Conservation (phyloP, 1,284 basidiomycete species). For the Puccinia polysora region DNA sequence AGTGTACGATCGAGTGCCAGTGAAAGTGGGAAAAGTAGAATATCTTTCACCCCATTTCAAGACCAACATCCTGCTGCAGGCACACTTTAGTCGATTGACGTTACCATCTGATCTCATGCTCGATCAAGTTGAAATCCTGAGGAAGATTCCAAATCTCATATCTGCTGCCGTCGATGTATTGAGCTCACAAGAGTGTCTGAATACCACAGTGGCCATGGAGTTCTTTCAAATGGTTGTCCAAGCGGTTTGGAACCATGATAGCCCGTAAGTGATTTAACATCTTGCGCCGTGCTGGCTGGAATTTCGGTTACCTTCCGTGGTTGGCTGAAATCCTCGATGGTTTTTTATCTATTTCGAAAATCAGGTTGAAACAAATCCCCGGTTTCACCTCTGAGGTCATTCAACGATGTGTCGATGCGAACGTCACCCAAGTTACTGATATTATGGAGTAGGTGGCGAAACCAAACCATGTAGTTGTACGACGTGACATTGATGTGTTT, state of each 20-base stretch:
- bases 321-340: slow-evolving; percentile 68
- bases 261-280: slow-evolving; percentile 54
- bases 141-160: slow-evolving; percentile 72
- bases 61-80: slow-evolving; percentile 91
- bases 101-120: slow-evolving; percentile 87
- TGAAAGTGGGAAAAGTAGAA: slow-evolving; percentile 69
- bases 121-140: slow-evolving; percentile 79
- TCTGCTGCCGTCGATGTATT: slow-evolving; percentile 91
- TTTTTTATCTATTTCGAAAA: slow-evolving; percentile 4
- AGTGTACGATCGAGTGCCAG: slow-evolving; percentile 94
- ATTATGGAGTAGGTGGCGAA: slow-evolving; percentile 67
- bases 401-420: slow-evolving; percentile 74
- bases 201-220: slow-evolving; percentile 95
- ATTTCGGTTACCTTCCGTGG: slow-evolving; percentile 96
- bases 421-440: slow-evolving; percentile 82
- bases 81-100: slow-evolving; percentile 87
- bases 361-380: slow-evolving; percentile 42
- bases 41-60: slow-evolving; percentile 96
- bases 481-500: too few species aligned
- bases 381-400: slow-evolving; percentile 56
- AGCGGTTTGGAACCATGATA: slow-evolving; percentile 86
- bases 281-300: slow-evolving; percentile 75
- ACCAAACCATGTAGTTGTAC: too few species aligned
- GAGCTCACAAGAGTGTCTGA: slow-evolving; percentile 91
- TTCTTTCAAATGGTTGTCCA: slow-evolving; percentile 99